Evolutionary conservation across 495 filamentous ascomycete species (phyloP), one percentile per base, ranked within the genome.

Genomic region (Paragyromitra xinjiangensis): DNA sequence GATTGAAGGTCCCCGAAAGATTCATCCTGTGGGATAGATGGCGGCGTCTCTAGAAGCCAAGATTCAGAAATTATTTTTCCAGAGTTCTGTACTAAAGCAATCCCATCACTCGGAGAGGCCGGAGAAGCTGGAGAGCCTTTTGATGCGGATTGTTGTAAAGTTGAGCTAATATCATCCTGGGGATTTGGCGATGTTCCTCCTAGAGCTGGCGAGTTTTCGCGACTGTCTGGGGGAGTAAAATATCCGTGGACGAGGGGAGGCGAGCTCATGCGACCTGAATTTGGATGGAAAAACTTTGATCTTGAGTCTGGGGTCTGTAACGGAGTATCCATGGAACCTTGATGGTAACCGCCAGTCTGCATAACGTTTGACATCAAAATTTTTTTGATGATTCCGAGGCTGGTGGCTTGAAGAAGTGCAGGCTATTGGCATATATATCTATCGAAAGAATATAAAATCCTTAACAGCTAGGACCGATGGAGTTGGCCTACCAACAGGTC

Each of bases 181-280:
- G 73, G 73, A 29, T 42, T 76, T 39, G 73, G 73, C 0, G 73
- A 73, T 26, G 26, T 65, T 3, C 59, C 73, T 1, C 74, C 59
- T 1, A 77, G 24, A 9, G 69, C 51, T 2, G 74, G 74, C 12
- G 74, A 77, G 39, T 73, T 65, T 29, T 77, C 74, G 6, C 69
- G 74, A 48, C 68, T 73, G 29, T 77, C 69, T 6, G 74, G 74
- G 24, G 74, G 74, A 26, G 74, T 77, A 40, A 77, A 73, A 37
- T 77, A 77, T 34, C 74, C 74, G 2, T 53, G 48, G 16, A 72
- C 24, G 12, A 65, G 11, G 14, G 40, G 69, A 61, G 74, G 51
- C 8, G 61, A 50, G 3, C 45, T 73, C 9, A 29, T 45, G 34
- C 19, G 61, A 11, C 45, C 58, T 14, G 7, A 9, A 19, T 39